Evolutionary conservation across 768 basidiomycete genomes (phyloP).

Genomic region (Amanita muscaria): DNA sequence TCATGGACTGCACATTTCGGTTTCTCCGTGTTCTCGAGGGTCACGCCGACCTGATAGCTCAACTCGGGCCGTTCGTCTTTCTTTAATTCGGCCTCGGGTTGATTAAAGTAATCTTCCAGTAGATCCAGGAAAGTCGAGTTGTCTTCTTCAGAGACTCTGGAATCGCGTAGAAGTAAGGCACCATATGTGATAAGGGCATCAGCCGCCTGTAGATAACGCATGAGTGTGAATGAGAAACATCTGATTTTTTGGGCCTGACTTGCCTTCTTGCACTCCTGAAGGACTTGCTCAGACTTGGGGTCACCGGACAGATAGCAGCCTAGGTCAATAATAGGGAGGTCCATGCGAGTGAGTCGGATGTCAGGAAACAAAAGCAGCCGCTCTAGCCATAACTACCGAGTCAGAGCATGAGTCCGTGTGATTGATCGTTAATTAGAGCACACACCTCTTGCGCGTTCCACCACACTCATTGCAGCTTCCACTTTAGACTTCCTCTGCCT

Average conservation of each 20-base stretch:
- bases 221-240: neutral
- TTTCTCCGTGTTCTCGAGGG: conserved; percentile 94
- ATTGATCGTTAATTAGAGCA: conserved; percentile 2
- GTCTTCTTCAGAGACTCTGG: conserved; percentile 73
- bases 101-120: conserved; percentile 89
- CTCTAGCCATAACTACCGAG: neutral
- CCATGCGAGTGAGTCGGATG: too few relatives aligned
- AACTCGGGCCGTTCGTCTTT: conserved; percentile 80
- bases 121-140: conserved; percentile 81
- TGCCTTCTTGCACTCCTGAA: conserved; percentile 62
- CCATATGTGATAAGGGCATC: conserved; percentile 78
- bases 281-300: conserved; percentile 35
- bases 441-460: neutral
- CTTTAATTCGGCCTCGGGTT: conserved; percentile 50
- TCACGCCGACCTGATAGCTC: conserved; percentile 89
- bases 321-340: conserved; percentile 70
- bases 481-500: conserved; percentile 6
- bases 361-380: too few relatives aligned
- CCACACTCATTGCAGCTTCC: neutral
- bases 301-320: conserved; percentile 54
- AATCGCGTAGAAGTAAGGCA: conserved; percentile 80
- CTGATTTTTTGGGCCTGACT: neutral
- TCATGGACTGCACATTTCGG: conserved; percentile 79
- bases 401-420: neutral
- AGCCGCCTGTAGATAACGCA: conserved; percentile 49